phyloP scores from a whole-genome alignment of 345 rosid species.

The Aethionema arabicum region DNA sequence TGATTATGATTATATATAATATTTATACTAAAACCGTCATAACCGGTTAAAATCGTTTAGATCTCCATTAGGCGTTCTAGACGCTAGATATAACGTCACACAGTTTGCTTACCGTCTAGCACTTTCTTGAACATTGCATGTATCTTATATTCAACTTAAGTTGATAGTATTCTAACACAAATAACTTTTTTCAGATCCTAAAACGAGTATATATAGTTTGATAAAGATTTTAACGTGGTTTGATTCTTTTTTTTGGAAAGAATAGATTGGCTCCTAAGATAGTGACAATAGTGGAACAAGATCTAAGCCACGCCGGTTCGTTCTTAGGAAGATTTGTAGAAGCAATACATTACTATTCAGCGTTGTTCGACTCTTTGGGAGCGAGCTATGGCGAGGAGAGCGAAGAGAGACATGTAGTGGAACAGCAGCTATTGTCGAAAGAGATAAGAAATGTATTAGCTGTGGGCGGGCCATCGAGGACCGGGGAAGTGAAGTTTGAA shows the following conservation, averaged over 20 bases:
- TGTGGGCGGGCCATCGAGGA: conserved; percentile 78
- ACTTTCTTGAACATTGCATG: no score
- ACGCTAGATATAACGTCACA: no score
- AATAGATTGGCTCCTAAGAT: conserved; percentile 91
- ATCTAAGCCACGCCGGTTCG: conserved; percentile 86
- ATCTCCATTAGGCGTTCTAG: no score
- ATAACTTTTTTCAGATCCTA: no score
- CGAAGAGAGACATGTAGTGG: conserved; percentile 95
- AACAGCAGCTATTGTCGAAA: conserved; percentile 86
- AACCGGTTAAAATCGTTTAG: no score
- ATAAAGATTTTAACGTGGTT: conserved; percentile 6
- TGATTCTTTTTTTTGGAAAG: conserved; percentile 12
- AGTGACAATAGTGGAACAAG: conserved; percentile 97
- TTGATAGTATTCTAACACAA: no score
- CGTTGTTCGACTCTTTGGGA: conserved; percentile 86
- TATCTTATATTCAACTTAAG: no score
- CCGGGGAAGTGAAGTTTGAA: conserved; percentile 67
- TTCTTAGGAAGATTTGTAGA: conserved; percentile 95
- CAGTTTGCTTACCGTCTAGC: no score
- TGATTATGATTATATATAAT: no score
- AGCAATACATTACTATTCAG: conserved; percentile 98
- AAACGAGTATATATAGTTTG: no score
- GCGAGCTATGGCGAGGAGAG: conserved; percentile 97
- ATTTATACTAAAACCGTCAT: no score
- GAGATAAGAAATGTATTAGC: conserved; percentile 90